Base-by-base conservation (phyloP, 1,284 basidiomycete genomes). In the Trametes hirsuta region DNA sequence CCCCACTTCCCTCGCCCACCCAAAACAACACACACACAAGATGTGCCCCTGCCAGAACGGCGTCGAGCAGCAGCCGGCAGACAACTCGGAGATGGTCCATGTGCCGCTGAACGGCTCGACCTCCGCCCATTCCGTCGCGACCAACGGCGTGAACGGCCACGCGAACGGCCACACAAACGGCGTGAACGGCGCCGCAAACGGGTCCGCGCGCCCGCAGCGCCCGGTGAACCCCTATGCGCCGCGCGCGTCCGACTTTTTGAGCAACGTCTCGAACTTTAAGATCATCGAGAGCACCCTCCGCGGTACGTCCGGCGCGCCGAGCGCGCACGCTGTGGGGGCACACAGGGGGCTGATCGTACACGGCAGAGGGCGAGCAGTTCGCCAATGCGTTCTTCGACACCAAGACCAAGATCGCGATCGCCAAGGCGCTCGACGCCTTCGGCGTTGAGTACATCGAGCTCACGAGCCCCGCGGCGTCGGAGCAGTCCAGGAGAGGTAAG, bases 391-490 rank as follows among this genome's bases (percentile, higher is more conserved):
- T 98, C 84, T 98, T 98, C 77, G 96, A 97, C 76, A 96, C 95
- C 75, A 96, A 97, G 84, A 99, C 96, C 80, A 99, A 99, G 87
- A 98, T 98, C 77, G 95, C 96, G 75, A 99, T 99, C 70, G 97
- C 97, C 69, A 96, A 91, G 82, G 95, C 92, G 35, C 87, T 97
- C 55, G 95, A 97, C 82, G 95, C 94, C 53, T 98, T 98, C 73
- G 97, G 97, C 73, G 97, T 99, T 63, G 97, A 99, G 77, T 99
- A 98, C 85, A 97, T 99, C 74, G 97, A 99, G 77, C 88, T 99
- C 72, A 99, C 97, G 25, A 98, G 96, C 22, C 97, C 97, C 49
- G 96, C 94, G 49, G 97, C 97, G 35, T 98, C 96, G 8, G 97
- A 98, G 74, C 96, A 99, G 79, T 97, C 95, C 30, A 86, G 94